Evolutionary conservation across 2,329 filamentous ascomycete genomes (phyloP).

Genomic region (Aspergillus luchuensis): DNA sequence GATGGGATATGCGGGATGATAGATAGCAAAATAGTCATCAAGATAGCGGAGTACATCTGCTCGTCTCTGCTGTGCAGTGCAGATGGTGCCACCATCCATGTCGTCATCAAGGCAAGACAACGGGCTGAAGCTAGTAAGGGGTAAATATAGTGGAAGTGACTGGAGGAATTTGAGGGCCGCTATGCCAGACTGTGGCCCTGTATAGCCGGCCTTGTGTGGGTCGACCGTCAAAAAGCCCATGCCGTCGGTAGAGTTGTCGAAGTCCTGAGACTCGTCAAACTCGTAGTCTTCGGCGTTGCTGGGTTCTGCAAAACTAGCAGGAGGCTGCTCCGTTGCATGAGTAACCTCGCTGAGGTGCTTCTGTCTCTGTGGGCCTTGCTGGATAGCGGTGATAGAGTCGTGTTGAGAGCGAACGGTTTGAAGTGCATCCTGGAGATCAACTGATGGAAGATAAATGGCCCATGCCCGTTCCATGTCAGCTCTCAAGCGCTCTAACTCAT

Average conservation of each 20-base stretch:
- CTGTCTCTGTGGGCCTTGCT: conserved; percentile 9
- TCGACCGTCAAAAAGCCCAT: conserved; percentile 24
- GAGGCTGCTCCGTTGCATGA: conserved; percentile 22
- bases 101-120: conserved; percentile 22
- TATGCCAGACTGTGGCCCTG: conserved; percentile 22
- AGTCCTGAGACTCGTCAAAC: conserved; percentile 25
- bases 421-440: conserved; percentile 22
- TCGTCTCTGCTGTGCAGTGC: conserved; percentile 1
- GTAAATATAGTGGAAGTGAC: conserved; percentile 22
- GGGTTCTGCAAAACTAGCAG: conserved; percentile 18
- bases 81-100: conserved; percentile 3
- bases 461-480: conserved; percentile 21
- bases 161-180: conserved; percentile 23
- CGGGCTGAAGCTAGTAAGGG: conserved; percentile 20
- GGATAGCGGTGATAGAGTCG: neutral
- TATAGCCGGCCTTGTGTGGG: conserved; percentile 24
- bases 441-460: conserved; percentile 18
- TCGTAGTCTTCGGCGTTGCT: conserved; percentile 26
- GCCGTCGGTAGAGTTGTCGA: conserved; percentile 24
- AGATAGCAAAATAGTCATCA: conserved; percentile 23
- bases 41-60: conserved; percentile 14
- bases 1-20: conserved; percentile 23
- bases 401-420: conserved; percentile 13
- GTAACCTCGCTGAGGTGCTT: conserved; percentile 17
- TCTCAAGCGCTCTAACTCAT: conserved; percentile 16